Evolutionary conservation across 1,284 basidiomycete species (phyloP), one percentile per base, ranked within the genome.

Genomic region (Rhodotorula sp.): DNA sequence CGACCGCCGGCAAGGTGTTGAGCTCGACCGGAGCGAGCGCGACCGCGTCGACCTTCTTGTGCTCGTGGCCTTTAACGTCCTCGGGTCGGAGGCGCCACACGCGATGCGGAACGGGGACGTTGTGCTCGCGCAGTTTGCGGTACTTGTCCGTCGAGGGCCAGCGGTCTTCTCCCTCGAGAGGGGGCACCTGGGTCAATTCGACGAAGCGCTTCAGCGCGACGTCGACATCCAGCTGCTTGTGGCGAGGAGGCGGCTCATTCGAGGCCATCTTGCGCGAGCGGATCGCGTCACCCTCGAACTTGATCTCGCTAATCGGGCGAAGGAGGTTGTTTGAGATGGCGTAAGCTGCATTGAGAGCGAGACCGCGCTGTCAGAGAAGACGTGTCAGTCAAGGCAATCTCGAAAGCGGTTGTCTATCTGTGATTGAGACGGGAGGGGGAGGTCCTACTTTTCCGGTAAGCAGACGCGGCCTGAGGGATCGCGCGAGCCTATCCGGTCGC

Each of bases 41-140:
- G 54, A 65, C 14, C n/a, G 46, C 43, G 54, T 58, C 43, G 46
- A n/a, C 47, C 56, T 51, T 58, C 15, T 31, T 46, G 16, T 58
- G 29, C 47, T 29, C 48, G 23, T 29, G 54, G 10, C 12, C 58
- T 5, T 49, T 34, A 10, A 67, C 12, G 23, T 58, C 31, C 18
- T 34, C 12, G 4, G 56, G 54, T 3, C 46, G 60, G 10, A 67
- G 49, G 14, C 62, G 48, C 69, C 69, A 70, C 12, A 67, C 65
- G 57, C 69, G 69, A 23, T 70, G 69, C 65, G 69, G 69, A 34
- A 60, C 52, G 5, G 26, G 34, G 21, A 67, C 49, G 20, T 26
- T n/a, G 49, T 31, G 8, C 21, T 31, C 20, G 48, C 64, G 23
- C 12, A 47, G 49, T 15, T 23, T 14, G 18, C 26, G 23, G 58